Conservation (phyloP, 106 monocot species). For the Dendrobium huoshanense region DNA sequence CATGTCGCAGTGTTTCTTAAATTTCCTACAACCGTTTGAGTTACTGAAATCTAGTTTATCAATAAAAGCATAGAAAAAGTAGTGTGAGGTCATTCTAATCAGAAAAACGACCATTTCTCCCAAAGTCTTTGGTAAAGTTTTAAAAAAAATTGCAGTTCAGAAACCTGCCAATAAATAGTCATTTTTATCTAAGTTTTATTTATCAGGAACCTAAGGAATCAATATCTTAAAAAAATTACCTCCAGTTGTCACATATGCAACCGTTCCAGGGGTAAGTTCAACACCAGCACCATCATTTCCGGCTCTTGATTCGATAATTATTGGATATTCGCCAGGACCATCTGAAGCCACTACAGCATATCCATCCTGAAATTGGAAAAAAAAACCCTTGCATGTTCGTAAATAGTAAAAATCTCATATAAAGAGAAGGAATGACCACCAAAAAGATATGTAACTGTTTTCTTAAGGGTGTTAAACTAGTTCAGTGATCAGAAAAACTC, state of each 20-base stretch:
- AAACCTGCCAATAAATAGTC: background rate
- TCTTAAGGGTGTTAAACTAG: background rate
- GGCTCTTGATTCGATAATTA: slow-evolving; percentile 85
- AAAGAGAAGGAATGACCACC: background rate
- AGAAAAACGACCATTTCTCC: background rate
- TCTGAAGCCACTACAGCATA: slow-evolving; percentile 92
- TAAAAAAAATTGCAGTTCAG: background rate
- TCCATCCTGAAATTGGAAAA: slow-evolving; percentile 58
- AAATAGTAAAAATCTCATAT: background rate
- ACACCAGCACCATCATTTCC: slow-evolving; percentile 71
- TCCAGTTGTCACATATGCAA: slow-evolving; percentile 99
- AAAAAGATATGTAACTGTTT: background rate
- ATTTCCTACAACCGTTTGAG: background rate
- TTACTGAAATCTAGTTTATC: background rate
- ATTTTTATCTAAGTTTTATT: background rate
- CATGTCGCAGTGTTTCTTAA: background rate
- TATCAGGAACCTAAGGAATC: background rate
- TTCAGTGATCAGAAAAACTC: background rate
- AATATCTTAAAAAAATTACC: slow-evolving; percentile 30
- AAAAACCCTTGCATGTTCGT: background rate
- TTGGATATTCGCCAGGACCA: slow-evolving; percentile 87
- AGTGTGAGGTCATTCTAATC: background rate
- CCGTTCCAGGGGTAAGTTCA: slow-evolving; percentile 52
- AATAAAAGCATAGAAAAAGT: background rate
- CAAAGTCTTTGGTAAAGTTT: background rate